phyloP scores from a whole-genome alignment of 768 basidiomycete species.

The Peribolospora kevripleyi region DNA sequence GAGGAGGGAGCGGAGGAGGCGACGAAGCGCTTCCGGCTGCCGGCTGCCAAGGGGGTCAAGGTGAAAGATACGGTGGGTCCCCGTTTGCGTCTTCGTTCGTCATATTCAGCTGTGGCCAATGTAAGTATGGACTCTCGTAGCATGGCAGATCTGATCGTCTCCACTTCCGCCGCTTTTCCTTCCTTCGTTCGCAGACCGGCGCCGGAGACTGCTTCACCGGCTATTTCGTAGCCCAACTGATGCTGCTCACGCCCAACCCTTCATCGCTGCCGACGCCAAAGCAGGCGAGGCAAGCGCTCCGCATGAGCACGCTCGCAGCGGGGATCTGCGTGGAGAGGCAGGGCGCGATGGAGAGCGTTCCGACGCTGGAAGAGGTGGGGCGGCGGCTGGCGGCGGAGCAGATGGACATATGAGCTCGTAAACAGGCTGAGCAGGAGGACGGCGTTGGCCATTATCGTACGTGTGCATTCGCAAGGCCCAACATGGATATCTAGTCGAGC shows the following conservation, averaged over 20 bases:
- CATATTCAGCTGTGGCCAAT: too few species aligned
- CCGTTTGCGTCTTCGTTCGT: too few species aligned
- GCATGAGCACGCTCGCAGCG: conserved; percentile 10
- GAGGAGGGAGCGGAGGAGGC: neutral
- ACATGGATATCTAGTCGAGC: too few species aligned
- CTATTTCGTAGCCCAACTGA: conserved; percentile 1
- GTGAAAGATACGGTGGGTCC: conserved; percentile 7
- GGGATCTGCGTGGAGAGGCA: conserved; percentile 14
- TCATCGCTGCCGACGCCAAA: too few species aligned
- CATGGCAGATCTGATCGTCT: too few species aligned
- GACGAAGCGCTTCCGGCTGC: neutral
- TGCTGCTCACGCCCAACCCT: neutral
- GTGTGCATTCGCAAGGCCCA: too few species aligned
- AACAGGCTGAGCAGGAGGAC: too few species aligned
- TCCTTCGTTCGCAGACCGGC: conserved; percentile 7
- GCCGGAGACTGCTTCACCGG: conserved; percentile 17
- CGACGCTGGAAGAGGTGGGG: conserved; percentile 9
- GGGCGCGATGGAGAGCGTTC: conserved; percentile 17
- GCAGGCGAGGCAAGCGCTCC: neutral
- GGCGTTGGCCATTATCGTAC: too few species aligned
- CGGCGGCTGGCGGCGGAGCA: conserved; percentile 1
- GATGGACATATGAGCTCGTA: too few species aligned
- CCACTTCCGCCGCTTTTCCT: too few species aligned
- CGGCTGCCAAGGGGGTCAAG: conserved; percentile 1
- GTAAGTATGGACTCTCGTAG: too few species aligned